Base-by-base conservation (phyloP, 495 filamentous ascomycete genomes). In the Penicillium subrubescens region DNA sequence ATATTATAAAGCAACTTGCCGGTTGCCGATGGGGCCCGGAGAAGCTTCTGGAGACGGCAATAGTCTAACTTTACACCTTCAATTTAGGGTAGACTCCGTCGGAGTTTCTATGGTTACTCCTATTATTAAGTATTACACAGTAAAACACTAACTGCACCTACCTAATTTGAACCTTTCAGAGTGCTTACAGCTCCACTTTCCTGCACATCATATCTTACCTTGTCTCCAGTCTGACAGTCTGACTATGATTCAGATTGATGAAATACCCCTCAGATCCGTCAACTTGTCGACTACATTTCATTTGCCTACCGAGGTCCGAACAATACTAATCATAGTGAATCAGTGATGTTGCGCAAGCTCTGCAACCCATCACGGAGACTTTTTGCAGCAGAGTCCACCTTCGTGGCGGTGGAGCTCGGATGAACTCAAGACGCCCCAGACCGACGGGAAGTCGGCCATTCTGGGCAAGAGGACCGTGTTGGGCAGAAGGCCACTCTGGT, bases 11-110 rank as follows among this genome's bases (percentile, higher is more conserved):
- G 64, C 73, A 69, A 63, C 8, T 54, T 55, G 53, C 55, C 19
- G 48, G 48, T 62, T 67, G 48, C 57, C 51, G 67, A 50, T 59
- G 51, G 61, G 58, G 53, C 56, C 54, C 71, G 66, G 69, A 74
- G 73, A 74, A 76, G 68, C 56, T 76, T 74, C 73, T 74, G 67
- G 70, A 76, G 71, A 66, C 41, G 64, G 62, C 64, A 43, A 66
- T 68, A 51, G 54, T 7, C 56, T n/a, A 27, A n/a, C 27, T 33
- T 33, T 25, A 31, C 52, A n/a, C 17, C 12, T 33, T 6, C 31
- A 33, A 33, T 33, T 31, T 33, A 33, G 31, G 31, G 31, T 27
- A 7, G n/a, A 33, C 50, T 35, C 31, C 17, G 31, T 57, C 10
- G n/a, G 54, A 37, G n/a, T 15, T 17, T 50, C 56, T 23, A 53